Evolutionary conservation across 805 yeast species (phyloP), one percentile per base, ranked within the genome.

Genomic region (Zygoascus biomembranicola): DNA sequence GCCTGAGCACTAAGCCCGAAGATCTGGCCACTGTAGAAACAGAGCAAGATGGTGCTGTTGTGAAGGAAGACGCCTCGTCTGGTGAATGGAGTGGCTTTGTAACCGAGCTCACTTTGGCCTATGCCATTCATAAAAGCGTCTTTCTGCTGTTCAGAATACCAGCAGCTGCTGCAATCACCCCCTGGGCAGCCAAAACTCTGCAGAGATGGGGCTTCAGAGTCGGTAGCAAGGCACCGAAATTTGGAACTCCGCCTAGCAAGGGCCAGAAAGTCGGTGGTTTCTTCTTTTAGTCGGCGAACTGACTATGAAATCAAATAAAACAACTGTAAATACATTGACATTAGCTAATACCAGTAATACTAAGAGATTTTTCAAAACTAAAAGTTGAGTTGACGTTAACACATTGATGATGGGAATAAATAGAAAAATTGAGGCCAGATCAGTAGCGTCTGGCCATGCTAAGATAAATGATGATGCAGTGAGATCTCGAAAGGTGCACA

Each of bases 101-200:
- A 76, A 85, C 97, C 0, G 97, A 92, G 68, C 81, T 89, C 60
- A 82, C 87, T 11, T 78, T 94, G 51, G 98, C 98, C 0, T 94
- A 94, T 66, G 96, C 96, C 2, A 73, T 94, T 47, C 98, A 94
- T 73, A 94, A 94, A 71, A 80, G 90, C 4, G 75, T 94, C 57
- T 58, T 68, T 16, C 78, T 92, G 23, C 80, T 92, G 56, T 77
- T 94, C 43, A 78, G 99, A 57, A 72, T 94, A 5, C 99, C 99
- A 13, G 68, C 89, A 32, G 85, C 97, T 0, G 97, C 97, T 0
- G 95, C 96, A 1, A 77, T 90, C 11, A 90, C 97, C 0, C 99
- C 99, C 5, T 65, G 80, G 1, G 76, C 89, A 1, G 96, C 89
- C 5, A 73, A 69, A 51, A 65, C 72, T 47, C 75, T 92, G 57